phyloP scores from a whole-genome alignment of 2,329 filamentous ascomycete genomes.

The Neofusicoccum parvum region DNA sequence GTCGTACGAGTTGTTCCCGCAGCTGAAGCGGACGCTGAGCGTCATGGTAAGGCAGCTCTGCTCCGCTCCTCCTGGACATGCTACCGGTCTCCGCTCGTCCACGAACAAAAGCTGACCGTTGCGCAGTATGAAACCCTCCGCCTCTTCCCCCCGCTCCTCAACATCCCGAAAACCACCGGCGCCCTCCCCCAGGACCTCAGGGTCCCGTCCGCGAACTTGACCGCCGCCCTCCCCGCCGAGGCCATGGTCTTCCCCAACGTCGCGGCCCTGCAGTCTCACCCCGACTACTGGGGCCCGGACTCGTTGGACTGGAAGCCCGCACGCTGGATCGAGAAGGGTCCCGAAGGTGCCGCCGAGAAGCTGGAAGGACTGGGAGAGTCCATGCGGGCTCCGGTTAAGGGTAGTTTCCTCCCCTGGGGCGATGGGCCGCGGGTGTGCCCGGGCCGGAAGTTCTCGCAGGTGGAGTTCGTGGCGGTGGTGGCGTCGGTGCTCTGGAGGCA shows the following conservation, averaged over 20 bases:
- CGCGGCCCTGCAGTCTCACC: conserved; percentile 6
- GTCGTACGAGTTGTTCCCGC: conserved; percentile 43
- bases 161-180: conserved; percentile 23
- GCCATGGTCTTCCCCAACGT: neutral
- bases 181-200: neutral
- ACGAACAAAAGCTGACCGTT: too few relatives aligned
- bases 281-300: conserved; percentile 2
- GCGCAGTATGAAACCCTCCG: conserved; percentile 32
- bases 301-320: neutral
- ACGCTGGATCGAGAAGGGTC: neutral
- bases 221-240: neutral
- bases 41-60: conserved; percentile 41
- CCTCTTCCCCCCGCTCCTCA: conserved; percentile 27
- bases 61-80: too few relatives aligned
- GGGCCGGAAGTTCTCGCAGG: conserved; percentile 40
- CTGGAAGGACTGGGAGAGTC: neutral
- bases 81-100: too few relatives aligned
- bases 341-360: too few relatives aligned
- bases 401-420: conserved; percentile 33
- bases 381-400: neutral
- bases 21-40: conserved; percentile 47
- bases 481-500: conserved; percentile 27
- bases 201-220: neutral
- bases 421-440: conserved; percentile 35
- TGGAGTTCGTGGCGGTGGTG: conserved; percentile 40